Base-by-base conservation (phyloP, 1,284 basidiomycete genomes). In the Psilocybe mexicana region DNA sequence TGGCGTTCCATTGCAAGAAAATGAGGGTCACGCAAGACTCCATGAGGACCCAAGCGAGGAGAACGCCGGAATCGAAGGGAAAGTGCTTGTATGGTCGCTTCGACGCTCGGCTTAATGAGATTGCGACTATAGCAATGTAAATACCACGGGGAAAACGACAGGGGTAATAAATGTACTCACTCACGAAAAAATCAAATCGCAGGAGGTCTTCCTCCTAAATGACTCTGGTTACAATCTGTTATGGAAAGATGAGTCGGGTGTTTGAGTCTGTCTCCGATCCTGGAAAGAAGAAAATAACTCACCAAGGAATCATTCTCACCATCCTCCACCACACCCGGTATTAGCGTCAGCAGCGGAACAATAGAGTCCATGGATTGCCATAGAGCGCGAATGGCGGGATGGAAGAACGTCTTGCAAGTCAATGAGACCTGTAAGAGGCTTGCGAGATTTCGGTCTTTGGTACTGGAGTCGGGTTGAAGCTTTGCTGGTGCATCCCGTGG, bases 41-140 rank as follows among this genome's bases (percentile, higher is more conserved):
- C 4, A 86, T 58, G 0, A 61, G 69, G 2, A 78, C 73, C 85
- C 85, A 86, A 1, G 72, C 76, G 49, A 86, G 68, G 33, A 85
- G 76, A 28, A 87, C 70, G 6, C 81, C 85, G 61, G 53, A 81
- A 76, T 11, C 65, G 60, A n/a, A 71, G 63, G 3, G 70, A 60
- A 12, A 75, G 65, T 0, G 23, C 11, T 6, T 68, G 57, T 0
- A 76, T 57, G 0, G 65, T 55, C 0, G 54, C 47, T 56, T 69
- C 59, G 0, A 72, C 68, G 8, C 63, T 62, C 4, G 72, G 74
- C 28, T 66, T 59, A 10, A 74, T 67, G 12, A 77, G 30, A 38
- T 54, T 62, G 8, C 72, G 73, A 61, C 76, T 77, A 26, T 24
- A 43, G 7, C 10, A 43, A 24, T 51, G 43, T 46, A 26, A 54